phyloP scores from a whole-genome alignment of 2,329 filamentous ascomycete genomes.

The Diaporthe ampelina region DNA sequence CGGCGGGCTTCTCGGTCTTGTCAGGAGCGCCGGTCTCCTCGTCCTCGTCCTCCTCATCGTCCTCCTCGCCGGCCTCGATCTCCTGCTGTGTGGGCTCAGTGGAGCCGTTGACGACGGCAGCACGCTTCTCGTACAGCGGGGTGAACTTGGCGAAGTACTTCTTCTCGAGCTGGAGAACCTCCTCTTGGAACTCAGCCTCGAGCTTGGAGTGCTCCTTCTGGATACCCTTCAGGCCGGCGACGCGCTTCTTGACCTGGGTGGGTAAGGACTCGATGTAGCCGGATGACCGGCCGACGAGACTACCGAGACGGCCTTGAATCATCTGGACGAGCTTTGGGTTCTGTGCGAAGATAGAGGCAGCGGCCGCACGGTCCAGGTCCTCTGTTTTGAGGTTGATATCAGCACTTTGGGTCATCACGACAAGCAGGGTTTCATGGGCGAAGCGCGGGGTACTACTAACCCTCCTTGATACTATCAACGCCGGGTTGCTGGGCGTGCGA shows the following conservation, averaged over 20 bases:
- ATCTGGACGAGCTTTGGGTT: constrained; percentile 96
- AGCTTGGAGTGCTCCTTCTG: constrained; percentile 99
- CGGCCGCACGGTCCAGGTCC: constrained; percentile 88
- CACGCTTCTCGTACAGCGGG: constrained; percentile 95
- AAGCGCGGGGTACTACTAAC: constrained; percentile 68
- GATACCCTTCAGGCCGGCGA: constrained; percentile 95
- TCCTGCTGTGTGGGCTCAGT: constrained; percentile 90
- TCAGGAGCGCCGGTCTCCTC: constrained; percentile 60
- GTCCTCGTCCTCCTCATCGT: constrained; percentile 77
- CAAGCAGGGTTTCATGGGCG: constrained; percentile 16
- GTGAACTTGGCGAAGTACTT: constrained; percentile 99
- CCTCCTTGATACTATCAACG: constrained; percentile 96
- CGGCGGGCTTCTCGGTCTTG: constrained; percentile 71
- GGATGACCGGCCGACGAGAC: constrained; percentile 93
- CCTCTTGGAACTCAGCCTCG: constrained; percentile 98
- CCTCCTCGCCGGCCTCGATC: constrained; percentile 86
- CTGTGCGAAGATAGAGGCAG: constrained; percentile 93
- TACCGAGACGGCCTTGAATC: constrained; percentile 97
- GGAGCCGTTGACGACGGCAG: constrained; percentile 90
- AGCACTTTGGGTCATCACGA: constrained; percentile 7
- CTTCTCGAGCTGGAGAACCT: constrained; percentile 98
- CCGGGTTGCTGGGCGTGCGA: constrained; percentile 97
- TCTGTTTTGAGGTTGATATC: constrained; percentile 67
- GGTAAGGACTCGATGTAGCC: constrained; percentile 98
- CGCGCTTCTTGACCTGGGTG: constrained; percentile 88